phyloP scores from a whole-genome alignment of 2,329 filamentous ascomycete genomes.

The Talaromyces atroroseus region DNA sequence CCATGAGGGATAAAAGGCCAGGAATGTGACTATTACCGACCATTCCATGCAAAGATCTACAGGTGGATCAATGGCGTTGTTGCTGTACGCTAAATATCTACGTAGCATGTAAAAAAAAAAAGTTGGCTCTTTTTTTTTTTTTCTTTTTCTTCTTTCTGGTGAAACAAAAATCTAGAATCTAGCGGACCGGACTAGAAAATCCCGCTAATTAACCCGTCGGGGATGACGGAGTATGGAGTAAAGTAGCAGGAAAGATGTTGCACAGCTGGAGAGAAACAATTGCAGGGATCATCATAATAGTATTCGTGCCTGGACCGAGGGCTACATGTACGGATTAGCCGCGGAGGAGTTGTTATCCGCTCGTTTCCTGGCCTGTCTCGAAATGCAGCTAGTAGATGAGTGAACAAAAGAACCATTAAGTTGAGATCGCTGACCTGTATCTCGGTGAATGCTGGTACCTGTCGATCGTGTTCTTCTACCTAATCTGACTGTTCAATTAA shows the following conservation, averaged over 20 bases:
- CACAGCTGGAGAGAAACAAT: background rate
- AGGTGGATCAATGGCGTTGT: constrained; percentile 5
- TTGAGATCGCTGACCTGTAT: background rate
- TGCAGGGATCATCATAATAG: too few species aligned
- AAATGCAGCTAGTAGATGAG: background rate
- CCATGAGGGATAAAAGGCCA: too few species aligned
- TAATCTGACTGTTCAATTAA: background rate
- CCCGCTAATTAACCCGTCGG: background rate
- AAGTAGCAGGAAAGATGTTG: background rate
- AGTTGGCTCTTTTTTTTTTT: background rate
- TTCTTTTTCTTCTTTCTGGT: background rate
- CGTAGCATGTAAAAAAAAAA: background rate
- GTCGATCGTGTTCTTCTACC: constrained; percentile 5
- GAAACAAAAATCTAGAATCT: background rate
- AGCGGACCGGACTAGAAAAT: background rate
- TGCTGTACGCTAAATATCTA: too few species aligned
- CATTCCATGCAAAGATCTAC: background rate
- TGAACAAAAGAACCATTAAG: background rate
- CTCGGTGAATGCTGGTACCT: constrained; percentile 1
- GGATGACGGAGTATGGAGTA: background rate
- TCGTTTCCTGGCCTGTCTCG: too few species aligned
- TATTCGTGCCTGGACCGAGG: too few species aligned
- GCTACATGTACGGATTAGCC: too few species aligned
- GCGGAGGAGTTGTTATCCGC: too few species aligned
- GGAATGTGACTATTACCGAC: background rate